Conservation (phyloP, 768 basidiomycete genomes). For the Rhodotorula kratochvilovae region DNA sequence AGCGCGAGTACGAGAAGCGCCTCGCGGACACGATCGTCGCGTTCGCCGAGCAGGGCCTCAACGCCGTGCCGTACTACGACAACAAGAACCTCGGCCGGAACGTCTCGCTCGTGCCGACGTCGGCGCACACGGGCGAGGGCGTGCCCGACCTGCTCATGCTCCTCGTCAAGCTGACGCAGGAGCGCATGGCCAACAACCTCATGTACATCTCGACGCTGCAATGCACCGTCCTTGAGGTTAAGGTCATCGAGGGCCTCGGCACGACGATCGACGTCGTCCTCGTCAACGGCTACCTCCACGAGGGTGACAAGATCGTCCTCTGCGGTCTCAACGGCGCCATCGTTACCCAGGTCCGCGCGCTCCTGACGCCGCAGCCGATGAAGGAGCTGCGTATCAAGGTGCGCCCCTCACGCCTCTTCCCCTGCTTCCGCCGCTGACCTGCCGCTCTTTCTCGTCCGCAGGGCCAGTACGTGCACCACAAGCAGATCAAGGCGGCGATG, state of each 20-base stretch:
- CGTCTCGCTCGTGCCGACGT: slow-evolving; percentile 94
- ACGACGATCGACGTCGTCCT: slow-evolving; percentile 96
- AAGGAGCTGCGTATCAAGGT: slow-evolving; percentile 95
- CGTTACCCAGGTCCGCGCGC: slow-evolving; percentile 84
- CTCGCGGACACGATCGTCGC: slow-evolving; percentile 77
- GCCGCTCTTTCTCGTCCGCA: not conserved
- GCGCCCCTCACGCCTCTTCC: slow-evolving; percentile 36
- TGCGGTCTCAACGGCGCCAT: slow-evolving; percentile 98
- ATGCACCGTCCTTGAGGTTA: slow-evolving; percentile 97
- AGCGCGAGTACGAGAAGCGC: slow-evolving; percentile 89
- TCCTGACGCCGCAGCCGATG: slow-evolving; percentile 92
- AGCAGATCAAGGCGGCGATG: slow-evolving; percentile 91
- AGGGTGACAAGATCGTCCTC: slow-evolving; percentile 89
- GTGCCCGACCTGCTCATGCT: slow-evolving; percentile 99
- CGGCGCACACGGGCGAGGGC: slow-evolving; percentile 96
- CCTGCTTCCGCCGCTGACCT: not conserved
- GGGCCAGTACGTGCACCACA: slow-evolving; percentile 83
- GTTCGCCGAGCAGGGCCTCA: slow-evolving; percentile 96
- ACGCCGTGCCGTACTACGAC: slow-evolving; percentile 91
- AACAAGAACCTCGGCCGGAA: slow-evolving; percentile 92
- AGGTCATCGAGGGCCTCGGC: slow-evolving; percentile 94
- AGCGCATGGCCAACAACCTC: slow-evolving; percentile 91
- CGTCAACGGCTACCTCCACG: slow-evolving; percentile 84
- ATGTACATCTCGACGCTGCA: slow-evolving; percentile 98
- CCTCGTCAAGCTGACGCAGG: slow-evolving; percentile 91